phyloP scores from a whole-genome alignment of 441 rosid species.

The Populus tomentosa region DNA sequence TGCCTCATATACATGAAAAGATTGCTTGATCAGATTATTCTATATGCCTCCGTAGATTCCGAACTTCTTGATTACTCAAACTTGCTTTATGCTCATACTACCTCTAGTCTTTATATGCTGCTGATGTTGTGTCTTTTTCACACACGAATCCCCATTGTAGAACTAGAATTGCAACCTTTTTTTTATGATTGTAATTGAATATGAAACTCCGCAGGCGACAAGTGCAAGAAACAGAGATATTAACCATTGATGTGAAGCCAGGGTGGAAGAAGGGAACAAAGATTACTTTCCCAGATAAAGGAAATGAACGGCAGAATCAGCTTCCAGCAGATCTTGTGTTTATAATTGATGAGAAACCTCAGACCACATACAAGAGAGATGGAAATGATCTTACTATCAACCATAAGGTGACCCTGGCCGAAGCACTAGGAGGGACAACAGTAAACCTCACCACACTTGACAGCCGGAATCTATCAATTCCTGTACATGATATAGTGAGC shows the following conservation, averaged over 20 bases:
- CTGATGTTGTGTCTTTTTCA: not conserved
- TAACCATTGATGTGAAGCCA: slow-evolving; percentile 82
- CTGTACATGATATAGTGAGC: slow-evolving; percentile 62
- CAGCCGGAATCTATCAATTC: slow-evolving; percentile 53
- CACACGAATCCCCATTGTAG: not conserved
- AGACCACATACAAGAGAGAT: slow-evolving; percentile 61
- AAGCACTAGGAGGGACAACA: slow-evolving; percentile 76
- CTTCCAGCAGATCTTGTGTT: slow-evolving; percentile 91
- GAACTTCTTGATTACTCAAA: not conserved
- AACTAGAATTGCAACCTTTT: not conserved
- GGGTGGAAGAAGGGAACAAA: slow-evolving; percentile 98
- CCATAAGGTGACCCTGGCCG: slow-evolving; percentile 59
- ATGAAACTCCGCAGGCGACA: slow-evolving; percentile 43
- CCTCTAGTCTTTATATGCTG: not conserved
- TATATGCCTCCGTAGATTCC: not conserved
- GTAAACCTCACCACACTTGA: slow-evolving; percentile 58
- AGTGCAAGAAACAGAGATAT: slow-evolving; percentile 65
- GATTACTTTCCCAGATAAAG: slow-evolving; percentile 87
- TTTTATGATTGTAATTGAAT: not conserved
- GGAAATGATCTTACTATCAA: slow-evolving; percentile 67
- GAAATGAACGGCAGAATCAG: slow-evolving; percentile 81
- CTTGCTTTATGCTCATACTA: no score
- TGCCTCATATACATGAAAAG: not conserved
- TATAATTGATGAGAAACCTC: slow-evolving; percentile 77
- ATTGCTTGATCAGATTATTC: not conserved